Evolutionary conservation across 805 yeast species (phyloP).

Genomic region (Tetrapisispora pingtungensis): DNA sequence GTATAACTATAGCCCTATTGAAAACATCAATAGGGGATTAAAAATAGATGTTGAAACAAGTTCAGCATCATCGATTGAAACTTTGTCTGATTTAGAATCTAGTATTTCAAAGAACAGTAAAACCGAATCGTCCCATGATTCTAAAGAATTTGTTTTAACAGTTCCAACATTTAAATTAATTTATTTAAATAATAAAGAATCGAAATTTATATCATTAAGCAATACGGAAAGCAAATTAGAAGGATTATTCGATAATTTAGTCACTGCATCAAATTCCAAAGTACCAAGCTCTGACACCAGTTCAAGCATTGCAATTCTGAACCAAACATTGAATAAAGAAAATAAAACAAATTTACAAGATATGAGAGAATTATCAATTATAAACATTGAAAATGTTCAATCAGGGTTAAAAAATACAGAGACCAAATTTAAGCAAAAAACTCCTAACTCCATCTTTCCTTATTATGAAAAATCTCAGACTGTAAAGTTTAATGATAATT

Average conservation of each 20-base stretch:
- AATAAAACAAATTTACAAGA: constrained; percentile 11
- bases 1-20: neutral
- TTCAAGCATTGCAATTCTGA: neutral
- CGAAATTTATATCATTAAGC: constrained; percentile 4
- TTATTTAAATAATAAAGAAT: neutral
- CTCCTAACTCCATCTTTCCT: constrained; percentile 1
- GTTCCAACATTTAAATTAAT: constrained; percentile 36
- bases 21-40: neutral
- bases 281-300: neutral
- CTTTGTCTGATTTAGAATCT: neutral
- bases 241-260: constrained; percentile 5
- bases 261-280: neutral
- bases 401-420: too few species aligned
- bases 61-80: neutral
- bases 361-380: constrained; percentile 4
- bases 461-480: neutral
- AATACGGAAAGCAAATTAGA: constrained; percentile 13
- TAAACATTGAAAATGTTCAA: neutral
- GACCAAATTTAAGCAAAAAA: neutral
- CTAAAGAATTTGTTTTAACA: constrained; percentile 6
- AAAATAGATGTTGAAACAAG: neutral
- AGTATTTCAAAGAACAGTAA: neutral
- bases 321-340: neutral
- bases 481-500: constrained; percentile 1
- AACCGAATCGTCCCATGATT: neutral